Percentiles rank a stretch among this genome's conserved stretches.
Conservation (phyloP, 129 eudicot species). For the Ambrosia trifida region DNA sequence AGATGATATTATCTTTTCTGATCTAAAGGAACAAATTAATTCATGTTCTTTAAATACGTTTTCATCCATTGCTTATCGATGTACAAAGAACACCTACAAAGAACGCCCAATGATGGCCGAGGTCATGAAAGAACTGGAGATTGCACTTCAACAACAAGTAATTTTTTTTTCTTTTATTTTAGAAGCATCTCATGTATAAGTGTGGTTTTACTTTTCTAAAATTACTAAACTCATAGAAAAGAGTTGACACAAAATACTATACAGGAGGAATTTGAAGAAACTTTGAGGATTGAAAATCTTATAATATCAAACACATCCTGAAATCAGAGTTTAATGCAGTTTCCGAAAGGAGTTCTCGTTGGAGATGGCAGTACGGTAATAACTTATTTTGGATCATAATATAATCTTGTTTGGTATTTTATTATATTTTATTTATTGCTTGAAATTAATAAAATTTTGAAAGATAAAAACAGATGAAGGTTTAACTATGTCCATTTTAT, state of each 20-base stretch:
- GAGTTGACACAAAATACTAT: not conserved
- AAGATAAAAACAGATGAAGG: no score
- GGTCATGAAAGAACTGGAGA: conserved; percentile 19
- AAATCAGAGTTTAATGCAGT: not conserved
- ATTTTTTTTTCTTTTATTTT: not conserved
- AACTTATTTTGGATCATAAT: no score
- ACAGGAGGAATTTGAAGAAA: conserved; percentile 22
- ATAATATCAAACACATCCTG: not conserved
- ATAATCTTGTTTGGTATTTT: no score
- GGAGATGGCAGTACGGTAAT: conserved; percentile 18
- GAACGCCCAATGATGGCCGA: conserved; percentile 10
- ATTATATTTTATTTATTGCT: no score
- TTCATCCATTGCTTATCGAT: conserved; percentile 23
- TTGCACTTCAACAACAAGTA: conserved; percentile 27
- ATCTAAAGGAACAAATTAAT: conserved; percentile 1
- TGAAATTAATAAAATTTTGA: no score
- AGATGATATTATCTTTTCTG: conserved; percentile 2
- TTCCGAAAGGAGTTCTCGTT: conserved; percentile 10
- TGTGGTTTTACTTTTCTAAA: not conserved
- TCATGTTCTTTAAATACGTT: conserved; percentile 11
- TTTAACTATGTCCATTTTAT: no score
- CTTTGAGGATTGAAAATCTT: not conserved
- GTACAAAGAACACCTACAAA: not conserved
- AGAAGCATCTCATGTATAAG: not conserved
- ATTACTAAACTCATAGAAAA: not conserved